phyloP scores from a whole-genome alignment of 768 basidiomycete genomes.

The Trametes punicea region DNA sequence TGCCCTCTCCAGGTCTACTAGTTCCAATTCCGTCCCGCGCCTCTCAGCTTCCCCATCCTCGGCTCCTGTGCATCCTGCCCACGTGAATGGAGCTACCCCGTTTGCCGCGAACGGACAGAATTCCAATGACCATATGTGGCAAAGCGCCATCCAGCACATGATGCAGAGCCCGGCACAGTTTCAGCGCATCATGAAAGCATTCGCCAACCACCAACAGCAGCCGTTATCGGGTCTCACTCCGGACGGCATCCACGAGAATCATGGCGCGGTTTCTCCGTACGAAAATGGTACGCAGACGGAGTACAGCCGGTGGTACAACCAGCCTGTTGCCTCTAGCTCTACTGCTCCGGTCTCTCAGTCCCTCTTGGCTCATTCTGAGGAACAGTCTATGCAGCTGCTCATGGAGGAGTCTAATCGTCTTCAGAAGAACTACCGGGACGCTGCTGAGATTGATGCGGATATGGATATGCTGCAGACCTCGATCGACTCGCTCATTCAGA shows the following conservation, averaged over 20 bases:
- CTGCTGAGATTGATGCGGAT: slow-evolving; percentile 66
- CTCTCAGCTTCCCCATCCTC: not conserved
- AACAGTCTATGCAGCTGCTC: slow-evolving; percentile 31
- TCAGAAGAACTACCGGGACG: slow-evolving; percentile 54
- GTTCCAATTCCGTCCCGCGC: not conserved
- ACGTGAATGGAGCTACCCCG: slow-evolving; percentile 10
- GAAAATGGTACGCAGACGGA: slow-evolving; percentile 9
- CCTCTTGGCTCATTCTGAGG: slow-evolving; percentile 24
- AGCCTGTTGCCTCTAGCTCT: slow-evolving; percentile 18
- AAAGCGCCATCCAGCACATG: slow-evolving; percentile 50
- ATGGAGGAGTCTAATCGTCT: slow-evolving; percentile 41
- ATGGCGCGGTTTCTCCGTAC: slow-evolving; percentile 12
- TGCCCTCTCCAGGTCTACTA: slow-evolving; percentile 4
- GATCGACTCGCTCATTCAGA: slow-evolving; percentile 69
- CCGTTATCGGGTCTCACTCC: slow-evolving; percentile 15
- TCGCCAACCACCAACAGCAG: slow-evolving; percentile 23
- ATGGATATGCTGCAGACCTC: slow-evolving; percentile 66
- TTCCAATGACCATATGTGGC: slow-evolving; percentile 43
- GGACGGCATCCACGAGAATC: not conserved
- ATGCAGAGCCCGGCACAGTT: slow-evolving; percentile 50
- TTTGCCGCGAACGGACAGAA: slow-evolving; percentile 21
- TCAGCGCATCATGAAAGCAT: slow-evolving; percentile 44
- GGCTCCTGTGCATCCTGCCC: not conserved
- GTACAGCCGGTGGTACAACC: slow-evolving; percentile 20
- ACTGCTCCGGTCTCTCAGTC: slow-evolving; percentile 27